These are phyloP conservation scores for Chaetomiaceae sp. DNA, from an alignment of 2,329 filamentous ascomycete genomes.

Conservation along the genomic window DNA sequence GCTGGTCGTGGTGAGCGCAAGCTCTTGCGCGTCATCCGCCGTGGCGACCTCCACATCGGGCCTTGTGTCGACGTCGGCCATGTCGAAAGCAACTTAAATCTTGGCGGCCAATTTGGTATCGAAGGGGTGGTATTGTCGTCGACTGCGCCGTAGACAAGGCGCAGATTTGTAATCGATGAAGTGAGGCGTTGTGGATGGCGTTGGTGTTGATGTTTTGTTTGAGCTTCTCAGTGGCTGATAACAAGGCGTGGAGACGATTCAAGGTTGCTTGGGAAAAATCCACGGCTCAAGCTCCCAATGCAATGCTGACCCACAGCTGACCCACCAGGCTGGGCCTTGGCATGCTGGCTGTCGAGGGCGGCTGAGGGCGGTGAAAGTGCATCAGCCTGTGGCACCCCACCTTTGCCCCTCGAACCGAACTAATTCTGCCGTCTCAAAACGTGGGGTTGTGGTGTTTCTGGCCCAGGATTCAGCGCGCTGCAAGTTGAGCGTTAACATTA, in stretches of 20 bases:
- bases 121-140: too few relatives aligned
- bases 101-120: neutral
- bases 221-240: too few relatives aligned
- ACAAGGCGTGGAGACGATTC: too few relatives aligned
- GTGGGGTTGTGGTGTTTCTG: constrained; percentile 19
- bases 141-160: too few relatives aligned
- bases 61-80: constrained; percentile 26
- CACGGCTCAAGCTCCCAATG: too few relatives aligned
- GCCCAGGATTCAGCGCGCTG: constrained; percentile 9
- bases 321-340: too few relatives aligned
- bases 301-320: too few relatives aligned
- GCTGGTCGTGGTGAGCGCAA: constrained; percentile 35
- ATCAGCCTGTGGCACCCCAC: constrained; percentile 10
- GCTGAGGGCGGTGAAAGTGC: constrained; percentile 18
- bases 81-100: neutral
- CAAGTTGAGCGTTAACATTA: neutral
- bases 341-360: neutral
- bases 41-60: constrained; percentile 13
- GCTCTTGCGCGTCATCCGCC: constrained; percentile 20
- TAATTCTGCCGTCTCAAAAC: constrained; percentile 26
- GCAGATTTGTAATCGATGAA: too few relatives aligned
- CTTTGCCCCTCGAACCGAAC: constrained; percentile 23
- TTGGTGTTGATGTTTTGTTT: too few relatives aligned
- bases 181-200: too few relatives aligned
- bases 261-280: too few relatives aligned